A percentile compares a stretch with the other conserved stretches of the same genome.
These are phyloP conservation scores for Cyclospora cayetanensis DNA, from an alignment of 169 alveolate species.

Conservation along the genomic window DNA sequence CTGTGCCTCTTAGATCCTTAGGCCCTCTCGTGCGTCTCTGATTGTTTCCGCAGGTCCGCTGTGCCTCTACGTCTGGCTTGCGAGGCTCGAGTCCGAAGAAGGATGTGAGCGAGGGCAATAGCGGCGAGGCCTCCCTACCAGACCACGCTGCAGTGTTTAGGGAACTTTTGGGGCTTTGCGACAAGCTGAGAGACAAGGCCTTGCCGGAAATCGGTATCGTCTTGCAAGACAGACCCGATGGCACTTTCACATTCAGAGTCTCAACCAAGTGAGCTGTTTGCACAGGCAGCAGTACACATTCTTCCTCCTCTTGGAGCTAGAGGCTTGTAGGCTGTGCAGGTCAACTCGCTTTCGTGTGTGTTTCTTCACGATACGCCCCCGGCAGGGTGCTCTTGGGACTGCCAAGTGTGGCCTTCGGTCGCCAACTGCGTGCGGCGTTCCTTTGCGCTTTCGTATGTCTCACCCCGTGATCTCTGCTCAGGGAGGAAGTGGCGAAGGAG, in stretches of 20 bases:
- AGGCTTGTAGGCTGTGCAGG: neutral
- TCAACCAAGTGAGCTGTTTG: conserved; percentile 4
- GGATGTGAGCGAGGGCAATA: neutral
- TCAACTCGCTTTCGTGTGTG: neutral
- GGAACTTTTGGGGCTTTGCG: conserved; percentile 87
- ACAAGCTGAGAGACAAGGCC: conserved; percentile 92
- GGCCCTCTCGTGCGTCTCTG: no score
- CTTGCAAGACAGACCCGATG: conserved; percentile 93
- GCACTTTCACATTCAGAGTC: conserved; percentile 31
- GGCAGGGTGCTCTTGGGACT: neutral
- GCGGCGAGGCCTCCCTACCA: neutral
- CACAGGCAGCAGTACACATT: neutral
- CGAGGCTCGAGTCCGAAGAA: neutral
- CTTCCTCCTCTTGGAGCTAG: neutral
- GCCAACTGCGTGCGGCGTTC: neutral
- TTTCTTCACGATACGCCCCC: neutral
- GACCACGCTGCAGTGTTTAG: neutral
- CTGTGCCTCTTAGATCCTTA: no score
- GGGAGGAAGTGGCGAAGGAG: conserved; percentile 24
- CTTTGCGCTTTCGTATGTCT: neutral
- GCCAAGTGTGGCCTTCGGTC: no score
- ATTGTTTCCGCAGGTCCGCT: neutral
- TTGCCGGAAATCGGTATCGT: conserved; percentile 91
- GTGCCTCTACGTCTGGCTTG: neutral
- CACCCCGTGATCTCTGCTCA: neutral